Evolutionary conservation across 1,139 yeast genomes (phyloP), one percentile per base, ranked within the genome.

Genomic region (Yamadazyma atlantica): DNA sequence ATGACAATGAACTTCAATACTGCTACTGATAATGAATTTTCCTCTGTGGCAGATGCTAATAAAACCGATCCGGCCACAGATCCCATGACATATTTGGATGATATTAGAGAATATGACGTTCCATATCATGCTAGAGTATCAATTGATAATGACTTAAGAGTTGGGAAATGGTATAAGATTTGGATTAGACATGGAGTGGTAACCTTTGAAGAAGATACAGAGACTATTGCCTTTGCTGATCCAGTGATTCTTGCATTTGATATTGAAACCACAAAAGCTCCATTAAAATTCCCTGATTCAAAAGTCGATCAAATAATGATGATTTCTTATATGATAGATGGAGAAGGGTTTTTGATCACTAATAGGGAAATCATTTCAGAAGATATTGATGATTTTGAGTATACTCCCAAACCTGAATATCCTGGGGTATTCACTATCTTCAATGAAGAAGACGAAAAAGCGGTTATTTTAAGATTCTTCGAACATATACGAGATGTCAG

Each of bases 301-400:
- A 72, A 85, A 15, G 72, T 85, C n/a, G 99, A 94, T 64, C 95
- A 88, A 60, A 77, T 94, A 33, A 94, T 94, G 97, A 94, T 94
- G 98, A 92, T 94, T 40, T 94, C 98, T 2, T 94, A 94, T 61
- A 94, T 94, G 98, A 89, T 94, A 43, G 98, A 94, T 56, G 98
- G 98, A 5, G 95, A 88, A 51, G 99, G 99, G 31, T 94, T 67
- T 55, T 68, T 94, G 27, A 94, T 94, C 46, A 94, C 97, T 9
- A 94, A 94, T 56, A 69, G 99, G 53, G 97, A 90, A 51, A 88
- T 94, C 49, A 90, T 94, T 27, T 82, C 96, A 2, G 86, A 88
- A 57, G 97, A 94, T 58, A 94, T 94, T 42, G 95, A 86, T 36
- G 97, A 94, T 62, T 94, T 94, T 52, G 98, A 94, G 60, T 94